phyloP scores from a whole-genome alignment of 2,329 filamentous ascomycete genomes.

The Sporothrix mexicana region DNA sequence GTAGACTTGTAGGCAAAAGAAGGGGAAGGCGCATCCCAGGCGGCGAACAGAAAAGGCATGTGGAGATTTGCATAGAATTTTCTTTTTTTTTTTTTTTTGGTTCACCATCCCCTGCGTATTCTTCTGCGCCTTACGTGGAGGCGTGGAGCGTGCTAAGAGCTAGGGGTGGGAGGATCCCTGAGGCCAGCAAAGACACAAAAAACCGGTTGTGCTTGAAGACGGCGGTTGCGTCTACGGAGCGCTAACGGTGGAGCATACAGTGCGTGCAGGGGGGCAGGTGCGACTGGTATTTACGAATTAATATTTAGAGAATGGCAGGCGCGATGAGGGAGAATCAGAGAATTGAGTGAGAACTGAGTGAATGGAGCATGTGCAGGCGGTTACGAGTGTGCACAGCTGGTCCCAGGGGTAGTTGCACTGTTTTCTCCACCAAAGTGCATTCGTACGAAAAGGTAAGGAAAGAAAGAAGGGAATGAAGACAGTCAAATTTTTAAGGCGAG shows the following conservation, averaged over 20 bases:
- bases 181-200: slow-evolving; percentile 12
- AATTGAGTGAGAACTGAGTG: neutral
- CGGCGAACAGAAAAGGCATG: slow-evolving; percentile 15
- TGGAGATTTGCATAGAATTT: slow-evolving; percentile 23
- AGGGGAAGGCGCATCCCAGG: slow-evolving; percentile 16
- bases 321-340: neutral
- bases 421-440: slow-evolving; percentile 13
- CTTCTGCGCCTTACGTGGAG: slow-evolving; percentile 8
- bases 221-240: slow-evolving; percentile 19
- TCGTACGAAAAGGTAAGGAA: neutral
- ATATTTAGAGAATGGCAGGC: neutral
- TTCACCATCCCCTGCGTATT: slow-evolving; percentile 7
- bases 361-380: neutral
- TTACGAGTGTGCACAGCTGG: slow-evolving; percentile 6
- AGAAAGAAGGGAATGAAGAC: slow-evolving; percentile 1
- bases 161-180: neutral
- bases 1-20: neutral
- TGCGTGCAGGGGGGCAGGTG: neutral
- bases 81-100: slow-evolving; percentile 22
- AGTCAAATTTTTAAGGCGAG: too few species aligned
- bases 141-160: neutral
- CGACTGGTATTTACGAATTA: neutral
- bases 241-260: slow-evolving; percentile 29
- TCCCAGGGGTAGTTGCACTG: slow-evolving; percentile 12
- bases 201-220: slow-evolving; percentile 30